Base-by-base conservation (phyloP, 1,284 basidiomycete genomes). In the Malassezia sympodialis region DNA sequence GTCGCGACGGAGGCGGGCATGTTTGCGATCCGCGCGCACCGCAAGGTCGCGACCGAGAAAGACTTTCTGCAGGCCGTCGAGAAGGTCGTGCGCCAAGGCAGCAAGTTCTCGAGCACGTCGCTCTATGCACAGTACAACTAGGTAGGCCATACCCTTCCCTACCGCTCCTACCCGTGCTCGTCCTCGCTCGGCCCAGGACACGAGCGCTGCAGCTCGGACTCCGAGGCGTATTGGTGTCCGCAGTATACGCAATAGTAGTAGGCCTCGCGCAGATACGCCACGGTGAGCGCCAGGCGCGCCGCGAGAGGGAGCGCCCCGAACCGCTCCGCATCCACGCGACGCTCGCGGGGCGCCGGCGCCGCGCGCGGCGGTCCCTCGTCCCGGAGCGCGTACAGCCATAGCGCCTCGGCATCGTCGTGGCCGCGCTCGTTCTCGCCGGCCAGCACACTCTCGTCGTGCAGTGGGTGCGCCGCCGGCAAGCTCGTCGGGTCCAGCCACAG, bases 1-100 rank as follows among this genome's bases (percentile, higher is more conserved):
- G 93, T 98, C 8, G 91, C 91, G 8, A 98, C 94, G 15, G 94
- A 96, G 59, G 94, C 94, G 31, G 94, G 94, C 39, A 98, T 99
- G 94, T 99, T 96, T 78, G 93, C 94, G 1, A 99, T 99, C 68
- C 85, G 94, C 58, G 88, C 90, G 52, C 81, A 94, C 66, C 82
- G 94, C 76, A 96, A 98, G 78, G 90, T 98, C 7, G 90, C 93
- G 0, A 91, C 89, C 4, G 94, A 99, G 75, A 84, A 90, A 55
- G 94, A 99, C 78, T 99, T 96, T 79, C 78, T 99, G 69, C 90
- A 96, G 72, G 88, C 90, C 5, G 93, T 98, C 3, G 93, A 98
- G 79, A 96, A 96, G 79, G 93, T 96, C 56, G 90, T 96, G 47
- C 81, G 90, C 71, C 91, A 96, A 78, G 93, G 93, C 47, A 91